phyloP scores from a whole-genome alignment of 1,284 basidiomycete genomes.

The Athelia sp. region DNA sequence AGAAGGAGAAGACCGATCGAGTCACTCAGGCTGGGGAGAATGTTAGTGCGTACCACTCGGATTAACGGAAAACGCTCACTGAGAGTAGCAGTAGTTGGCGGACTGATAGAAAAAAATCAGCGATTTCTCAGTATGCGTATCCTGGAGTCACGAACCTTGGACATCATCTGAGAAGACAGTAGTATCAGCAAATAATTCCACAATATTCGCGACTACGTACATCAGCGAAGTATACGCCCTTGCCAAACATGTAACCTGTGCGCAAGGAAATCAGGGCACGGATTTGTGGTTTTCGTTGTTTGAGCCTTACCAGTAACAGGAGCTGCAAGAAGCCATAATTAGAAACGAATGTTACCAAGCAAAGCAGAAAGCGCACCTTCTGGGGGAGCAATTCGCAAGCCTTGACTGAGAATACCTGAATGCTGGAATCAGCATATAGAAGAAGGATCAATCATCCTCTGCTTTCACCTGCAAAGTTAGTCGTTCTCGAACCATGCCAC shows the following conservation, averaged over 20 bases:
- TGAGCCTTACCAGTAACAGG: slow-evolving; percentile 34
- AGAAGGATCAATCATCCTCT: neutral
- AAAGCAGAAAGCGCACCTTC: slow-evolving; percentile 35
- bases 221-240: slow-evolving; percentile 67
- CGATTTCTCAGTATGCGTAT: neutral
- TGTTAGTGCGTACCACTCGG: neutral
- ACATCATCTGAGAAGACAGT: slow-evolving; percentile 46
- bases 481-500: slow-evolving; percentile 64
- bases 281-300: too few relatives aligned
- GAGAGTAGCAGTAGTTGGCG: slow-evolving; percentile 52
- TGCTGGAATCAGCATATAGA: neutral
- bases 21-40: slow-evolving; percentile 38
- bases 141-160: slow-evolving; percentile 35
- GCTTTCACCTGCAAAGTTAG: slow-evolving; percentile 54
- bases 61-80: slow-evolving; percentile 28
- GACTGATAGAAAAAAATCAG: slow-evolving; percentile 28
- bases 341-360: neutral
- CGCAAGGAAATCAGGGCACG: too few relatives aligned
- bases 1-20: slow-evolving; percentile 49
- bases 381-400: slow-evolving; percentile 63
- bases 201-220: slow-evolving; percentile 26
- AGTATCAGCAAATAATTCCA: slow-evolving; percentile 1
- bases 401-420: slow-evolving; percentile 57
- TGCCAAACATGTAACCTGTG: slow-evolving; percentile 60
- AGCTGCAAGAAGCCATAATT: slow-evolving; percentile 23